Percentiles rank a stretch among this genome's conserved stretches.
These are phyloP conservation scores for Lodderomyces jiufengensis DNA, from an alignment of 1,139 yeast genomes.

Conservation along the genomic window DNA sequence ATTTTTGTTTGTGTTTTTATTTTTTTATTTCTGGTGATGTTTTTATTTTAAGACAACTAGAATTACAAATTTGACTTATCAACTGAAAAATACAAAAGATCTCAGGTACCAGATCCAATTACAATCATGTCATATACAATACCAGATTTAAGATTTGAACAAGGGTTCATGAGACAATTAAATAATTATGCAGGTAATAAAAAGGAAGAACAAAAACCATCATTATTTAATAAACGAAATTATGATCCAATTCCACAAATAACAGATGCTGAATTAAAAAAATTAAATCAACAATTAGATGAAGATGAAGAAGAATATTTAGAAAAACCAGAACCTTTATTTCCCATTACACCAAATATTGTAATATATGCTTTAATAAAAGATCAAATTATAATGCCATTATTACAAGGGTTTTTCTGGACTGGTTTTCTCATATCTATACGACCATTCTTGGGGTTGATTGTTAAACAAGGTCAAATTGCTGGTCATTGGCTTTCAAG, in stretches of 20 bases:
- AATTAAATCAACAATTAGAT: slow-evolving; percentile 23
- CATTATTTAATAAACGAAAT: slow-evolving; percentile 1
- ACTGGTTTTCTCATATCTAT: slow-evolving; percentile 31
- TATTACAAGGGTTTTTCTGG: slow-evolving; percentile 46
- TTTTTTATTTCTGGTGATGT: not conserved
- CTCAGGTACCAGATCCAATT: not conserved
- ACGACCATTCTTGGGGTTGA: slow-evolving; percentile 26
- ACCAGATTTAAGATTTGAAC: slow-evolving; percentile 69
- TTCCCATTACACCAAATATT: slow-evolving; percentile 43
- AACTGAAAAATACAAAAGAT: not conserved
- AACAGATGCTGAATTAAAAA: slow-evolving; percentile 23
- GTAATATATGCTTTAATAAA: slow-evolving; percentile 55
- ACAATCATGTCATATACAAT: slow-evolving; percentile 26
- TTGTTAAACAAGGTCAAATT: slow-evolving; percentile 30
- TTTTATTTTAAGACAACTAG: slow-evolving; percentile 1
- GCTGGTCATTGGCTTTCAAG: slow-evolving; percentile 26
- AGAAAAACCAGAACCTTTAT: slow-evolving; percentile 22
- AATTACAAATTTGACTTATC: too few relatives aligned
- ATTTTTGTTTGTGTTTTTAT: slow-evolving; percentile 3
- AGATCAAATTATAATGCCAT: slow-evolving; percentile 69
- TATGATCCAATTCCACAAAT: slow-evolving; percentile 12
- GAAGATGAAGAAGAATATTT: slow-evolving; percentile 16
- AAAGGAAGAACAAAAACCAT: slow-evolving; percentile 3
- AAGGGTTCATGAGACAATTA: slow-evolving; percentile 52
- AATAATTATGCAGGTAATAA: slow-evolving; percentile 27